Base-by-base conservation (phyloP, 495 filamentous ascomycete species). In the Halenospora varia region DNA sequence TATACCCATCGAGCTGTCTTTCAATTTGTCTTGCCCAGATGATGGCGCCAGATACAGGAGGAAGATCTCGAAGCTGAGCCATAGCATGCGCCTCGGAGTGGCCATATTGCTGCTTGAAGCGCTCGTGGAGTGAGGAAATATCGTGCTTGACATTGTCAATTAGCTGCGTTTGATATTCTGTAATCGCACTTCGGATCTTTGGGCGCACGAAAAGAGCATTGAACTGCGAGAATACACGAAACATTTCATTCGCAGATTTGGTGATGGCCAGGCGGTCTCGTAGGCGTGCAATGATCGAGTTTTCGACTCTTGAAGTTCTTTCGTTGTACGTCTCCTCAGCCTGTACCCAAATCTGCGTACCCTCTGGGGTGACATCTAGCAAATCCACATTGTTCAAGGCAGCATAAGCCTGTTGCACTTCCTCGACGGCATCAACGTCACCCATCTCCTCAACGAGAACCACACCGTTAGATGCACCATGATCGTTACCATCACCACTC, bases 141-240 rank as follows among this genome's bases (percentile, higher is more conserved):
- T 96, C 94, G 61, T 88, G 85, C 71, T 97, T 97, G 51, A 99
- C 94, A 66, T 91, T 96, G 60, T 96, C 92, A 60, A 99, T 96
- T 26, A 99, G 87, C 67, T 96, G 90, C 3, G 90, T 90, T 67
- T 99, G 94, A 67, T 97, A 99, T 69, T 97, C 95, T 23, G 90
- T 85, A 66, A 99, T 99, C 50, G 94, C 94, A 65, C 94, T 92
- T 44, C 94, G 85, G 69, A 99, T 97, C 77, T 97, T 97, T 17
- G 95, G 95, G 25, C 94, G 84, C 48, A 99, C 92, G 66, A 99
- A 93, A 48, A 99, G 86, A 24, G 94, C 95, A 66, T 99, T 99
- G 80, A 99, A 99, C 67, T 97, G 97, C 18, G 94, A 99, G 68
- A 97, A 97, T 47, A 99, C 94, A 39, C 95, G 89, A 70, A 99